These are phyloP conservation scores for Pseudocercospora musae DNA, from an alignment of 2,329 filamentous ascomycete genomes.

Conservation along the genomic window DNA sequence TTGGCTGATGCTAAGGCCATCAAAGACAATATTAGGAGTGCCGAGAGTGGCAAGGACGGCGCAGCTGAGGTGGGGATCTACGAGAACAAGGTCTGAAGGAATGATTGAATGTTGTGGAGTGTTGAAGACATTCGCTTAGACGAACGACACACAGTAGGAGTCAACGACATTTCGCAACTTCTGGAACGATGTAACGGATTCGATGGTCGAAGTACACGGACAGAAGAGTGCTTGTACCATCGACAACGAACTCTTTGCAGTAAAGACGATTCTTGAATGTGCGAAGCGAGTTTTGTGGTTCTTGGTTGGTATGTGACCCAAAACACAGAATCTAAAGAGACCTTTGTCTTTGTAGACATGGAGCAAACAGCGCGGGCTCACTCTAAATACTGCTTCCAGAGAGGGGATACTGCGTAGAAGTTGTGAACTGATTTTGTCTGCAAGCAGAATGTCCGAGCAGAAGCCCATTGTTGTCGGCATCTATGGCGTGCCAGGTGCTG, in stretches of 20 bases:
- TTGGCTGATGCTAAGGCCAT: not conserved
- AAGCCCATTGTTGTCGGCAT: conserved; percentile 47
- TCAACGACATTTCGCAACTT: not conserved
- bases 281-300: too few species aligned
- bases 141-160: not conserved
- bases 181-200: not conserved
- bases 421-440: not conserved
- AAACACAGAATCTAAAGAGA: not conserved
- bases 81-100: not conserved
- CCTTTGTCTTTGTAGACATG: not conserved
- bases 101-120: not conserved
- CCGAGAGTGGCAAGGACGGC: not conserved
- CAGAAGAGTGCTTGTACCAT: not conserved
- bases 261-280: too few species aligned
- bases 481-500: conserved; percentile 55
- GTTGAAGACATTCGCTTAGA: not conserved
- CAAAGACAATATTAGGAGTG: not conserved
- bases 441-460: not conserved
- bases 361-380: not conserved
- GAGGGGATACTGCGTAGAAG: not conserved
- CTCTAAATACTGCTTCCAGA: too few species aligned
- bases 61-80: not conserved
- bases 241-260: not conserved
- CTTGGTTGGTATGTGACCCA: too few species aligned
- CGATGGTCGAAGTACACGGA: not conserved